Evolutionary conservation across 805 yeast species (phyloP).

Genomic region (Candida maris): DNA sequence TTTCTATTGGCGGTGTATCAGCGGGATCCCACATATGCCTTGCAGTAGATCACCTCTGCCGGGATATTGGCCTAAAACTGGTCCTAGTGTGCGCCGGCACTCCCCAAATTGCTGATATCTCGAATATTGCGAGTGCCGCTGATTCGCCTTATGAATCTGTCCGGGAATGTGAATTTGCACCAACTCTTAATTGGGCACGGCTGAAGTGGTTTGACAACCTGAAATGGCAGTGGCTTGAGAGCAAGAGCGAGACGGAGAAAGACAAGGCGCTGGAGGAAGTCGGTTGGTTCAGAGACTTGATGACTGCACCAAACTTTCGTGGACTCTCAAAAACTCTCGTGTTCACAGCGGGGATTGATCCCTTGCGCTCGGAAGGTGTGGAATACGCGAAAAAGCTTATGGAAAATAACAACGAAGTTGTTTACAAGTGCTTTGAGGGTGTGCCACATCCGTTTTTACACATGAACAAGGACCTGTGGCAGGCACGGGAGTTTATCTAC

Average conservation of each 20-base stretch:
- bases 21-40: constrained; percentile 27
- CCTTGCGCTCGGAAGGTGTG: constrained; percentile 33
- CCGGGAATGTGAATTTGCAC: constrained; percentile 31
- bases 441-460: constrained; percentile 35
- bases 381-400: constrained; percentile 28
- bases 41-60: constrained; percentile 28
- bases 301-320: constrained; percentile 27
- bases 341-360: constrained; percentile 33
- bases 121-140: constrained; percentile 18
- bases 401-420: constrained; percentile 26
- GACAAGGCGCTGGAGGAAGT: constrained; percentile 20
- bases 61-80: constrained; percentile 25
- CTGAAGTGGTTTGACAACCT: constrained; percentile 30
- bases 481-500: constrained; percentile 28
- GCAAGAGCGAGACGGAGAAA: constrained; percentile 16
- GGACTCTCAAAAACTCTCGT: constrained; percentile 29
- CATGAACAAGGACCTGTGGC: constrained; percentile 31
- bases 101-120: constrained; percentile 32
- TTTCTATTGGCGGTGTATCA: constrained; percentile 27
- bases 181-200: constrained; percentile 32
- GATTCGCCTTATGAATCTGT: constrained; percentile 29
- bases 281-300: constrained; percentile 31
- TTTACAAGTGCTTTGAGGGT: constrained; percentile 29
- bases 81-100: constrained; percentile 30
- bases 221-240: constrained; percentile 25